Evolutionary conservation across 768 basidiomycete genomes (phyloP), one percentile per base, ranked within the genome.

Genomic region (Trametes villosa): DNA sequence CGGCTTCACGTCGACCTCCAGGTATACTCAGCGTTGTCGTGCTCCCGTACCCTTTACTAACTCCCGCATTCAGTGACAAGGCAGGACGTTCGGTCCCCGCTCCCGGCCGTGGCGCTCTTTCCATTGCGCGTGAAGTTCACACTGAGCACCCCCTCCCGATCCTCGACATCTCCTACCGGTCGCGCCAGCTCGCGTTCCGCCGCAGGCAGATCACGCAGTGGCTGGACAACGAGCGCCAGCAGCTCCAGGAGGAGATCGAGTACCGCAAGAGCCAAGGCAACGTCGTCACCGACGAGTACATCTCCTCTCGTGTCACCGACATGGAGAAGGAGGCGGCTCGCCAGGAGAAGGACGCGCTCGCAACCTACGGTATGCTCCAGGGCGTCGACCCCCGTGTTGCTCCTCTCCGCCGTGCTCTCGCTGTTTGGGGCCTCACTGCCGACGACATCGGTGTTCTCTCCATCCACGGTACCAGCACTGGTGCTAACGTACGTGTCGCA

Each of bases 61-160:
- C 29, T 20, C 57, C 47, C 40, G 3, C 53, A 42, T 72, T 42
- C 65, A 96, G 92, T 67, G 97, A 99, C 81, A 99, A 99, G 78
- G 96, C 97, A 61, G 97, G 97, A 18, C 94, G 97, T 50, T 98
- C 96, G 4, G 87, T 99, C 57, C 97, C 97, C 45, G 97, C 97
- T 60, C 97, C 97, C 49, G 97, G 97, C 57, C 88, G 89, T 60
- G 97, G 97, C 65, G 91, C 94, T 27, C 84, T 99, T 38, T 86
- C 88, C 11, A 86, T 96, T 57, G 97, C 94, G 15, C 84, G 94
- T 63, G 87, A 98, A 78, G 77, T 96, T 44, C 81, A 87, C 9
- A 84, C 91, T 2, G 89, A 90, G 69, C 83, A 91, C 58, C 86
- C 93, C 33, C 79, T 89, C 12, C 91, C 89, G 5, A 85, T 91